A percentile compares a stretch with the other conserved stretches of the same genome.
These are phyloP conservation scores for Sequoiadendron giganteum DNA, from an alignment of 75 land plant genomes.

Conservation along the genomic window DNA sequence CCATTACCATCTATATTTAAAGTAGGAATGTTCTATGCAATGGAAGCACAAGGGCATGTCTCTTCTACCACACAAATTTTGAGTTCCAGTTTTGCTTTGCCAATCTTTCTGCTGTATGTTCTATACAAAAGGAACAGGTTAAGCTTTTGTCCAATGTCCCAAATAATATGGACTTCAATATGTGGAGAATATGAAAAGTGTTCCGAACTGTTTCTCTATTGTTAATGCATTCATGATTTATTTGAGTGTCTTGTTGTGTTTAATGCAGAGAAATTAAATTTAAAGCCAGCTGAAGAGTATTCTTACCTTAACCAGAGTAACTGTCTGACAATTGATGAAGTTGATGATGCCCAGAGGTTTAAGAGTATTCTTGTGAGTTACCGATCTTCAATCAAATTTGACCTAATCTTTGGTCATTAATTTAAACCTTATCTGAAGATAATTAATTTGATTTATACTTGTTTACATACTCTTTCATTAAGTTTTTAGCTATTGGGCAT, in stretches of 20 bases:
- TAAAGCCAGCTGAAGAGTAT: conserved; percentile 62
- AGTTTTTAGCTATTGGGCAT: not conserved
- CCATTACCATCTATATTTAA: not conserved
- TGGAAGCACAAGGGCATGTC: not conserved
- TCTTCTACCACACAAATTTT: not conserved
- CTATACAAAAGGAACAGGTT: not conserved
- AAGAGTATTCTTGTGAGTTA: conserved; percentile 54
- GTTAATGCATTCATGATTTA: not conserved
- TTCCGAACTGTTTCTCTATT: not conserved
- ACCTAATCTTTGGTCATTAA: not conserved
- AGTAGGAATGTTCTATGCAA: not conserved
- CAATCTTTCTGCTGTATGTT: not conserved
- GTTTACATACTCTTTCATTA: not conserved
- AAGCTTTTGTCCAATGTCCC: not conserved
- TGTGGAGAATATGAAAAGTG: not conserved
- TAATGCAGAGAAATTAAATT: conserved; percentile 55
- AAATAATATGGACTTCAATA: not conserved
- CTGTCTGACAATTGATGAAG: conserved; percentile 65
- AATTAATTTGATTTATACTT: not conserved
- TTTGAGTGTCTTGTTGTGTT: conserved; percentile 8
- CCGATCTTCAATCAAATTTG: not conserved
- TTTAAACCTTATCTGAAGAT: not conserved
- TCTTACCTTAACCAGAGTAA: conserved; percentile 72
- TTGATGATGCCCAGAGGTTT: conserved; percentile 80
- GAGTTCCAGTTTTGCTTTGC: not conserved